phyloP scores from a whole-genome alignment of 2,329 filamentous ascomycete species.

The Colletotrichum karsti region DNA sequence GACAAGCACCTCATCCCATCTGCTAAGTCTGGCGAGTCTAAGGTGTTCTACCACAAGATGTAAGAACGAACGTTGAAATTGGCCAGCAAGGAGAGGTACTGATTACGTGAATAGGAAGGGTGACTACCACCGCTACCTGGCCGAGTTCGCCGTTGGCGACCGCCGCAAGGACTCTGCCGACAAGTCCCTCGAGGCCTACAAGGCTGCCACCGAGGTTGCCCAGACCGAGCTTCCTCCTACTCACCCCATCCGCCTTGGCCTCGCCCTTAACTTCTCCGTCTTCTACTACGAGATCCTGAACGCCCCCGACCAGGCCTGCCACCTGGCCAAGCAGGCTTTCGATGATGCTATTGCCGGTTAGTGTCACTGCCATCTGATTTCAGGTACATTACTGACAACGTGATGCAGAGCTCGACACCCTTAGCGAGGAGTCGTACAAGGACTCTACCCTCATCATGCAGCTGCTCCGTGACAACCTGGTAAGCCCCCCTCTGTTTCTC shows the following conservation, averaged over 20 bases:
- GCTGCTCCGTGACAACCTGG: constrained; percentile 95
- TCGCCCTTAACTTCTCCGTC: constrained; percentile 95
- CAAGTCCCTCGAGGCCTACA: constrained; percentile 97
- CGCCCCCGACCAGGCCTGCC: constrained; percentile 97
- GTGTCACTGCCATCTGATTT: constrained; percentile 19
- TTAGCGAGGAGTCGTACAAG: constrained; percentile 99
- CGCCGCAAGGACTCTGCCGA: constrained; percentile 95
- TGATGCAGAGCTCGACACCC: constrained; percentile 84
- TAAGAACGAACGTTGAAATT: constrained; percentile 52
- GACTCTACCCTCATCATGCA: constrained; percentile 99
- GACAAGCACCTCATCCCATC: constrained; percentile 94
- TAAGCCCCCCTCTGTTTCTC: constrained; percentile 57
- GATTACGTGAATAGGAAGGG: constrained; percentile 79
- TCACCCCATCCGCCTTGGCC: constrained; percentile 91
- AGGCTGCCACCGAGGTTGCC: constrained; percentile 88
- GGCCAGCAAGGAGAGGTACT: neutral
- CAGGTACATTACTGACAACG: constrained; percentile 33
- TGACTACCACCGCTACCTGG: constrained; percentile 98
- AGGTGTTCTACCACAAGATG: constrained; percentile 99
- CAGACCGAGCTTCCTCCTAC: constrained; percentile 89
- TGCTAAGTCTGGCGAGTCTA: constrained; percentile 94
- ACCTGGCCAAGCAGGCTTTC: constrained; percentile 95
- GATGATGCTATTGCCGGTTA: constrained; percentile 90
- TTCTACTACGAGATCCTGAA: constrained; percentile 99
- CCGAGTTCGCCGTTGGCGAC: constrained; percentile 94